Evolutionary conservation across 805 yeast genomes (phyloP), one percentile per base, ranked within the genome.

Genomic region (Nakazawaea peltata): DNA sequence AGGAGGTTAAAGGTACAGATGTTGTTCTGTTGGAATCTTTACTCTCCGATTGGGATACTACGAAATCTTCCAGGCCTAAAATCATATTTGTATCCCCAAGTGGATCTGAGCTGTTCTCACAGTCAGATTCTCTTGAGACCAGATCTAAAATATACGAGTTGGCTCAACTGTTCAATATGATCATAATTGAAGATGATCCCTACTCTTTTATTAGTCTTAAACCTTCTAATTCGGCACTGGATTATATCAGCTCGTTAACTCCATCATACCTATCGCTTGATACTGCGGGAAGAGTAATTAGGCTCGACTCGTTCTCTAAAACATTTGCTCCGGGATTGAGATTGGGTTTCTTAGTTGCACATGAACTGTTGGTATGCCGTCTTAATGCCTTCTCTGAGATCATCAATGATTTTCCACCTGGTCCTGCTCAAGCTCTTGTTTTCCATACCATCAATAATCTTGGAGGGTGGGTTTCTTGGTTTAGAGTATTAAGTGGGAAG

Each of bases 101-200:
- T 1, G 78, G 78, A 14, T 78, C 71, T 48, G 71, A 72, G 49
- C 79, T 79, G 26, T 65, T 73, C 4, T 78, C 77, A 7, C 53
- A 65, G 40, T 62, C 77, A 1, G 19, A 27, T 6, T 13, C 19
- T 16, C 7, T 27, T 30, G 69, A 57, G 32, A 55, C 62, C 35
- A 55, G 76, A 27, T 44, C 50, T 26, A 52, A 57, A 43, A 61
- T 74, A 19, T 69, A 67, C 40, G 59, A 53, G 1, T 45, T 73
- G 32, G 71, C 75, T 11, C 59, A 53, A 1, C 45, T 73, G 32
- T 71, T 75, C 11, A 70, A 74, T 47, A 60, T 74, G 39, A 51
- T 65, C 10, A 71, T 74, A 39, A 56, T 74, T 28, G 80, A 73
- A 45, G 79, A 74, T 47, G 78, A 72, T 48, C 78, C 79, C 4